These are phyloP conservation scores for Suillus weaverae DNA, from an alignment of 768 basidiomycete genomes.

Conservation along the genomic window DNA sequence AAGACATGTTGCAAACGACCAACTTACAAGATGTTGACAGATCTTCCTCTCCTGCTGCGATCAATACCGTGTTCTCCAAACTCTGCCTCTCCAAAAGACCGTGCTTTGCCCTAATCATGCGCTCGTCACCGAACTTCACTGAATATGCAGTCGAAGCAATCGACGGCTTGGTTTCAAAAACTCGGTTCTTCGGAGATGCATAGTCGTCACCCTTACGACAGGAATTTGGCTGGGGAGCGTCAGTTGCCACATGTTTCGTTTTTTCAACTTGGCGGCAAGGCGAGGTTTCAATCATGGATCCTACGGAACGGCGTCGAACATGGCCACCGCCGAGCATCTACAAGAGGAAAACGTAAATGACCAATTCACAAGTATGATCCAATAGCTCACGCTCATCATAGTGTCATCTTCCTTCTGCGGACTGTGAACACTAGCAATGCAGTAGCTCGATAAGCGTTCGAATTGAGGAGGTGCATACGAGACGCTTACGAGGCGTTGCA, in stretches of 20 bases:
- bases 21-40: slow-evolving; percentile 47
- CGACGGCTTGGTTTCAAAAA: slow-evolving; percentile 58
- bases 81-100: slow-evolving; percentile 67
- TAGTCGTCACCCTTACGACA: slow-evolving; percentile 31
- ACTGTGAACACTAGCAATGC: slow-evolving; percentile 47
- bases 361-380: slow-evolving; percentile 2
- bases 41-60: slow-evolving; percentile 65
- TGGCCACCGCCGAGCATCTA: slow-evolving; percentile 83
- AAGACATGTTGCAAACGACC: neutral
- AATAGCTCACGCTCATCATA: slow-evolving; percentile 66
- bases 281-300: slow-evolving; percentile 65
- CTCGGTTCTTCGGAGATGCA: slow-evolving; percentile 46
- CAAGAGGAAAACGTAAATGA: slow-evolving; percentile 1
- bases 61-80: slow-evolving; percentile 62
- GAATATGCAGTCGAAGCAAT: slow-evolving; percentile 61
- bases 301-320: slow-evolving; percentile 66
- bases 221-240: slow-evolving; percentile 31
- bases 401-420: slow-evolving; percentile 72
- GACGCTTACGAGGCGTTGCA: slow-evolving; percentile 40
- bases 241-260: slow-evolving; percentile 44
- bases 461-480: slow-evolving; percentile 58
- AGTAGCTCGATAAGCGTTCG: slow-evolving; percentile 65
- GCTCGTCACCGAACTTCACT: slow-evolving; percentile 62
- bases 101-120: slow-evolving; percentile 63
- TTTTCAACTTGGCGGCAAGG: slow-evolving; percentile 69